These are phyloP conservation scores for Lupinus albus DNA, from an alignment of 306 rosid species.

Conservation along the genomic window DNA sequence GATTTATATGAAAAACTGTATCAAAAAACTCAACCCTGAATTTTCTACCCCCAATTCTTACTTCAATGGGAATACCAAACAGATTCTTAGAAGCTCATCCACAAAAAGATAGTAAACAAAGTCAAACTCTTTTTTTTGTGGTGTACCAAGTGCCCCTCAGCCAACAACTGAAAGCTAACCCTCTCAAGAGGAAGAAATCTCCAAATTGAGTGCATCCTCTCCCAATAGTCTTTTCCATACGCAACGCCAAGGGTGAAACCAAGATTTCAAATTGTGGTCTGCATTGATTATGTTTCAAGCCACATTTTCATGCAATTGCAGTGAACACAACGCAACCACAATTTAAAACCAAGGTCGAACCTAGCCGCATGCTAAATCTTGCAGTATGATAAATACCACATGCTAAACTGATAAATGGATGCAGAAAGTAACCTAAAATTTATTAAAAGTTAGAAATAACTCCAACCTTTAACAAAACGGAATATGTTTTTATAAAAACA, in stretches of 20 bases:
- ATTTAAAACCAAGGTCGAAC: too few species aligned
- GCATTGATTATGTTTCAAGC: too few species aligned
- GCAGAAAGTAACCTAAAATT: conserved; percentile 19
- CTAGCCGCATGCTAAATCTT: too few species aligned
- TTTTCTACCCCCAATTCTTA: neutral
- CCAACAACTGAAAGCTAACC: too few species aligned
- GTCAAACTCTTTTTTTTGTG: neutral
- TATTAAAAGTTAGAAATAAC: conserved; percentile 24
- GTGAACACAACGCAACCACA: too few species aligned
- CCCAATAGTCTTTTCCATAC: too few species aligned
- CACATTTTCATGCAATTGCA: too few species aligned
- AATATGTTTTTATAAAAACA: neutral
- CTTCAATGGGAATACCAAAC: neutral
- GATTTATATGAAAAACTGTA: neutral
- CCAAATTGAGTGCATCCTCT: too few species aligned
- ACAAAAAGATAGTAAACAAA: neutral
- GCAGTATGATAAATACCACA: conserved; percentile 1
- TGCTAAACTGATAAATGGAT: neutral
- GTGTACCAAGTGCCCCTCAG: too few species aligned
- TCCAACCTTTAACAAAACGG: conserved; percentile 16
- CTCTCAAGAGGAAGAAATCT: too few species aligned
- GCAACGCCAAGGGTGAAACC: too few species aligned
- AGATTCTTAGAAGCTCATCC: neutral
- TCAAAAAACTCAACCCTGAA: conserved; percentile 19
- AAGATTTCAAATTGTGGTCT: too few species aligned